Percentiles rank a stretch among this genome's conserved stretches.
Evolutionary conservation across 768 basidiomycete genomes (phyloP).

Genomic region (Symmetrospora coprosmae): DNA sequence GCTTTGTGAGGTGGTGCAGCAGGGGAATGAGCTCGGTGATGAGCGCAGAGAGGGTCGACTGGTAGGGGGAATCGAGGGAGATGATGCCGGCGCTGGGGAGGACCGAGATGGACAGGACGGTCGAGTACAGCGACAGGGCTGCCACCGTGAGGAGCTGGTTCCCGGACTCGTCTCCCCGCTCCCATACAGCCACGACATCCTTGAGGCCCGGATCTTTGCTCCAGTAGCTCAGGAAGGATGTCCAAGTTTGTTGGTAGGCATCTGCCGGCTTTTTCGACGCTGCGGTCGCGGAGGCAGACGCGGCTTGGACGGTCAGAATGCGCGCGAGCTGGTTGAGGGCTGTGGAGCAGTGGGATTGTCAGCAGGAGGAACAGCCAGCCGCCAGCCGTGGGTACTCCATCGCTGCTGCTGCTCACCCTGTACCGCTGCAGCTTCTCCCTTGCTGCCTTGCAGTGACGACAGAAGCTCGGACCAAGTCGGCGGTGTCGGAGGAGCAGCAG

Average conservation of each 20-base stretch:
- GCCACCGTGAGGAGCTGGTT: background rate
- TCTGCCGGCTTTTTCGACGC: conserved; percentile 3
- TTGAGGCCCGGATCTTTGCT: background rate
- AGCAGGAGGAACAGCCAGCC: background rate
- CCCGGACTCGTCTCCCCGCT: conserved; percentile 1
- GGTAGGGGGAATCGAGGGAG: background rate
- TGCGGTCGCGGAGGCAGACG: conserved; percentile 3
- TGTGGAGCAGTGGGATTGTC: background rate
- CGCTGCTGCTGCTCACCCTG: background rate
- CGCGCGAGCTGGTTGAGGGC: background rate
- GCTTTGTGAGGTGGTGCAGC: background rate
- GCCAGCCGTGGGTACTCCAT: background rate
- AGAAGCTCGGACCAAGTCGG: conserved; percentile 3
- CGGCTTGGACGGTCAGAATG: background rate
- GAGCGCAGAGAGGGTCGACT: background rate
- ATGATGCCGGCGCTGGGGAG: conserved; percentile 3
- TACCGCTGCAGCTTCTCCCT: conserved; percentile 11
- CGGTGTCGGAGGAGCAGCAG: too few relatives aligned
- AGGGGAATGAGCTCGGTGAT: background rate
- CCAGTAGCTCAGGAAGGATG: conserved; percentile 11
- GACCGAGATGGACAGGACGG: background rate
- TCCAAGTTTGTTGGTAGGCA: conserved; percentile 5
- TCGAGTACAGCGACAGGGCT: conserved; percentile 1
- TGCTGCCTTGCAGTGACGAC: background rate
- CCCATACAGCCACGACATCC: conserved; percentile 6